Percentiles rank a stretch among this genome's conserved stretches.
Conservation (phyloP, 2,329 filamentous ascomycete genomes). For the Canariomyces notabilis region DNA sequence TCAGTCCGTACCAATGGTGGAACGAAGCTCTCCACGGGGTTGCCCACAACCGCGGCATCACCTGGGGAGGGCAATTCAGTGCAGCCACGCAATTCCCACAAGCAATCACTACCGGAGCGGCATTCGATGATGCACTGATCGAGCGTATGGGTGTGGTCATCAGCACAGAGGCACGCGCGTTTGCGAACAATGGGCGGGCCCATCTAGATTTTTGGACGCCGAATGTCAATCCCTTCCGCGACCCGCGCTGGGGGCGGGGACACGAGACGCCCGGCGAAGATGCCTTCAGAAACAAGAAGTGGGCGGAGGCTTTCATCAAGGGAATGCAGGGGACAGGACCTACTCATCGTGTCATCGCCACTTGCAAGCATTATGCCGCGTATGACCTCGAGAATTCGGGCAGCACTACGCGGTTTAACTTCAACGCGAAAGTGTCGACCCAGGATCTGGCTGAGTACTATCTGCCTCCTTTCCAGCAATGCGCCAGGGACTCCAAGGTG, state of each 20-base stretch:
- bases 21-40: slow-evolving; percentile 60
- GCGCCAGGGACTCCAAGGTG: slow-evolving; percentile 51
- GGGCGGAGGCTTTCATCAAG: slow-evolving; percentile 21
- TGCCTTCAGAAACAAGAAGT: slow-evolving; percentile 21
- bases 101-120: slow-evolving; percentile 57
- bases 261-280: slow-evolving; percentile 48
- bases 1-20: slow-evolving; percentile 58
- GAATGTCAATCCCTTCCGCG: slow-evolving; percentile 61
- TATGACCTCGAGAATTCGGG: slow-evolving; percentile 46
- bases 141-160: slow-evolving; percentile 50
- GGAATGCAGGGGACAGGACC: slow-evolving; percentile 22
- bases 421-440: slow-evolving; percentile 29
- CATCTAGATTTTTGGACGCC: slow-evolving; percentile 60
- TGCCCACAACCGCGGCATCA: slow-evolving; percentile 48
- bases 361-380: slow-evolving; percentile 54
- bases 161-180: slow-evolving; percentile 59
- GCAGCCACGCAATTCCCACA: slow-evolving; percentile 62
- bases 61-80: slow-evolving; percentile 44
- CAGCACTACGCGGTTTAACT: slow-evolving; percentile 24
- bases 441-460: slow-evolving; percentile 65
- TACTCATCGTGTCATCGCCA: slow-evolving; percentile 39
- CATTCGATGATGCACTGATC: slow-evolving; percentile 60
- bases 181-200: slow-evolving; percentile 53
- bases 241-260: slow-evolving; percentile 59
- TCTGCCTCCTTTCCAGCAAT: slow-evolving; percentile 58